Percentiles rank a stretch among this genome's conserved stretches.
Conservation (phyloP, 2,329 filamentous ascomycete genomes). For the Pseudogymnoascus sp. region DNA sequence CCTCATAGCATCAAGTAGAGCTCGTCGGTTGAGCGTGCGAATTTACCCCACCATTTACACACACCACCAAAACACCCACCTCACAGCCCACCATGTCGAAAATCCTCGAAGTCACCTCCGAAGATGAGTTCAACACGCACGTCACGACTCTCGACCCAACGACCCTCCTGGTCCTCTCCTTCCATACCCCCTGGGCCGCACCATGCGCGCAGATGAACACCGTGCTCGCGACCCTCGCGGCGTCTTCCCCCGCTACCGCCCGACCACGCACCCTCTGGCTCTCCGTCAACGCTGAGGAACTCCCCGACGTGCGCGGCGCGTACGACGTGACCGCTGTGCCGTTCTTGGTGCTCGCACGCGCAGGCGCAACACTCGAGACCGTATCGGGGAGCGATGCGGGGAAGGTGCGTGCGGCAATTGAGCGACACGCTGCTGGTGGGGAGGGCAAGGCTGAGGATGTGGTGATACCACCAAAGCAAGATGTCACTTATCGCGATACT, state of each 20-base stretch:
- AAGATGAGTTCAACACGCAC: conserved; percentile 66
- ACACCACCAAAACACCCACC: background rate
- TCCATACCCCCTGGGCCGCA: conserved; percentile 94
- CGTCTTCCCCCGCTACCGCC: conserved; percentile 68
- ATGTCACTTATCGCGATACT: conserved; percentile 13
- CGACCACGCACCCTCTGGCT: conserved; percentile 72
- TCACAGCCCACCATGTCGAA: conserved; percentile 55
- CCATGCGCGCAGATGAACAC: conserved; percentile 92
- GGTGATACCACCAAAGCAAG: conserved; percentile 9
- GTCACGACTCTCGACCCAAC: conserved; percentile 59
- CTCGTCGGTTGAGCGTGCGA: background rate
- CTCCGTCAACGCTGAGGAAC: conserved; percentile 87
- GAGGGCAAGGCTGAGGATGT: conserved; percentile 28
- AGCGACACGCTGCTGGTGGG: conserved; percentile 56
- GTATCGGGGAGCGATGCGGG: conserved; percentile 85
- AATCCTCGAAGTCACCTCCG: conserved; percentile 69
- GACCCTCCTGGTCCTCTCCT: conserved; percentile 79
- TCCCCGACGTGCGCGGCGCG: conserved; percentile 82
- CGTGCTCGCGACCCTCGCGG: conserved; percentile 77
- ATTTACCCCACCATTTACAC: conserved; percentile 6
- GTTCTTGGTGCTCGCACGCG: conserved; percentile 76
- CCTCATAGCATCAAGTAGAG: background rate
- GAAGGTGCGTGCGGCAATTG: conserved; percentile 79
- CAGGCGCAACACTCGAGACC: conserved; percentile 70
- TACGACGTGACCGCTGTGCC: conserved; percentile 95